Evolutionary conservation across 345 rosid species (phyloP).

Genomic region (Hypericum androsaemum): DNA sequence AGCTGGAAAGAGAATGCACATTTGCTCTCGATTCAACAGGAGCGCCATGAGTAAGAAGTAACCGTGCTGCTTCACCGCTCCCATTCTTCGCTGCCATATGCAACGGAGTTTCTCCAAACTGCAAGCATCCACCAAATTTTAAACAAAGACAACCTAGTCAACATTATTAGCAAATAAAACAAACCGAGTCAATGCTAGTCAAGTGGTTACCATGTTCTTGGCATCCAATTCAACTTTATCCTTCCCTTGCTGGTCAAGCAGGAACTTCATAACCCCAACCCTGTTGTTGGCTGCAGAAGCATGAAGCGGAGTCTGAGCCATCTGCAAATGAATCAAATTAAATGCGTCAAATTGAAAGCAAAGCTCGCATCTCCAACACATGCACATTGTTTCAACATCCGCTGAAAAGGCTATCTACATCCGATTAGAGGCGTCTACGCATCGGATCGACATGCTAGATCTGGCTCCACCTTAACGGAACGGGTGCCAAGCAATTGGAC

Average conservation of each 20-base stretch:
- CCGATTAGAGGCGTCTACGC: too few relatives aligned
- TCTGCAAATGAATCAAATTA: conserved; percentile 40
- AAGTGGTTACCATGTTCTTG: conserved; percentile 50
- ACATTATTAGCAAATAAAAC: conserved; percentile 9
- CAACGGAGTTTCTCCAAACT: conserved; percentile 99
- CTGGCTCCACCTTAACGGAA: too few relatives aligned
- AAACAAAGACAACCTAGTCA: conserved; percentile 1
- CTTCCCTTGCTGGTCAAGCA: conserved; percentile 62
- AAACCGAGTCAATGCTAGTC: background rate
- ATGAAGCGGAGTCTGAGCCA: conserved; percentile 97
- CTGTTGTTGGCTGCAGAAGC: conserved; percentile 77
- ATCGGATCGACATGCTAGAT: too few relatives aligned
- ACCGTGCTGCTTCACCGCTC: conserved; percentile 61
- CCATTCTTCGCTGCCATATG: conserved; percentile 99
- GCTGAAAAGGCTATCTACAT: background rate
- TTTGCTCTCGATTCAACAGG: conserved; percentile 81
- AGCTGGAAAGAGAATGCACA: conserved; percentile 28
- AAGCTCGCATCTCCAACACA: background rate
- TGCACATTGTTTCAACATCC: too few relatives aligned
- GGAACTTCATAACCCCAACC: conserved; percentile 58
- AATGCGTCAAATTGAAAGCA: background rate
- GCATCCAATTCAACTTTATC: conserved; percentile 83
- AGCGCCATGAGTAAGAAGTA: conserved; percentile 86
- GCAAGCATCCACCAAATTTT: conserved; percentile 16
- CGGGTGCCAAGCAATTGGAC: too few relatives aligned